Conservation (phyloP, 73 alveolate species). For the Blepharisma japonicum region DNA sequence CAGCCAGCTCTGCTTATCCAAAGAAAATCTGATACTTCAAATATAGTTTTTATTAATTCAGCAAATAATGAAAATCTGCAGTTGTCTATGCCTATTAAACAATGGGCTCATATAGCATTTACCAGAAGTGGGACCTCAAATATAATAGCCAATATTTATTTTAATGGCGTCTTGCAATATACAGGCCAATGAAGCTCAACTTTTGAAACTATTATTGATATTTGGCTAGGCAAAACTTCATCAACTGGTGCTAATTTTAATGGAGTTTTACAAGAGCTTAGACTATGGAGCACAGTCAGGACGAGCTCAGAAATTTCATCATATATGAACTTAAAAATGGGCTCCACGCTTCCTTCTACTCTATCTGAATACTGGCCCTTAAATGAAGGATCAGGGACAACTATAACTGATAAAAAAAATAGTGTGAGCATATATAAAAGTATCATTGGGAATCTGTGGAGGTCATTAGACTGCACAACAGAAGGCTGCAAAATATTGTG, state of each 20-base stretch:
- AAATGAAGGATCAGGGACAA: background rate
- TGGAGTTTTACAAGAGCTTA: background rate
- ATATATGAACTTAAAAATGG: background rate
- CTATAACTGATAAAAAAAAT: background rate
- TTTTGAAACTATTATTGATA: background rate
- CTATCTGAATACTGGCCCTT: background rate
- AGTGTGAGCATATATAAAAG: background rate
- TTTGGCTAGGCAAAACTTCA: background rate
- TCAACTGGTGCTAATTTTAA: background rate
- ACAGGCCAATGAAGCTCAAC: background rate
- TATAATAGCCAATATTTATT: background rate
- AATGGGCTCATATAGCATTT: conserved; percentile 9
- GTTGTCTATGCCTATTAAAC: background rate
- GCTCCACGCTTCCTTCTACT: background rate
- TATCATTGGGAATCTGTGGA: background rate
- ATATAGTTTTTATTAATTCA: background rate
- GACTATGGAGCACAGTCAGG: background rate
- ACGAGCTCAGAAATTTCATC: background rate
- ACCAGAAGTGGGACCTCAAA: background rate
- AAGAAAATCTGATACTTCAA: background rate
- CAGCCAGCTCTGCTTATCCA: background rate
- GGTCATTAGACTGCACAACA: conserved; percentile 5
- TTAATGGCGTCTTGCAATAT: background rate
- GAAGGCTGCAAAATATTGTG: background rate
- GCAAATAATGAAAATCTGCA: background rate